Evolutionary conservation across 176 grass and related monocot genomes (phyloP), one percentile per base, ranked within the genome.

Genomic region (Hyparrhenia diplandra): DNA sequence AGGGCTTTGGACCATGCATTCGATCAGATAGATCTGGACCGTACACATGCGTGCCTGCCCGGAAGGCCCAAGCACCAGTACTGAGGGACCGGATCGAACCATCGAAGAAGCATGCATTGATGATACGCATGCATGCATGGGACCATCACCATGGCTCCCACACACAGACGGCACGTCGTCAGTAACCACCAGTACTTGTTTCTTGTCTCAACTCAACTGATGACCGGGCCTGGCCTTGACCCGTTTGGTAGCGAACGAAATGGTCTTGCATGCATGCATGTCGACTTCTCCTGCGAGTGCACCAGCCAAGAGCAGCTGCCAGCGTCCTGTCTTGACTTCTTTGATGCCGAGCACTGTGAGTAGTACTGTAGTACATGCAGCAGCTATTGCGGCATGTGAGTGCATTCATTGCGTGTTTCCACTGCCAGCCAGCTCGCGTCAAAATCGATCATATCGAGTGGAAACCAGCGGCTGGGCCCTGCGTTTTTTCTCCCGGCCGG

Each of bases 371-470:
- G 7, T 39, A 39, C 7, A 9, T 8, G 37, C 9, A n/a, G n/a
- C n/a, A 41, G 46, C 65, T 78, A 67, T 62, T 78, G 21, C 21
- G 37, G 66, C 83, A 85, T 78, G 74, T 78, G 66, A 62, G 54
- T 18, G 29, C 66, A 78, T 85, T 79, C 65, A 78, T 29, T 49
- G 52, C 11, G 55, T 59, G 64, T 40, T 68, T 20, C 43, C 51
- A 14, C 55, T 51, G 14, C 12, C 75, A 63, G 63, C 64, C 8
- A n/a, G 29, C 11, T 2, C 27, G 70, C 25, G 7, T 78, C 75
- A 29, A 2, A 6, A 10, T 46, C 76, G 9, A 51, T 20, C 20
- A 10, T 10, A n/a, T 55, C 52, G 54, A 55, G 54, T 3, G 10
- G 12, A 54, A 43, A 71, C 13, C 68, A 23, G 25, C 9, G 5